Base-by-base conservation (phyloP, 768 basidiomycete genomes). In the Tulasnella sp. region DNA sequence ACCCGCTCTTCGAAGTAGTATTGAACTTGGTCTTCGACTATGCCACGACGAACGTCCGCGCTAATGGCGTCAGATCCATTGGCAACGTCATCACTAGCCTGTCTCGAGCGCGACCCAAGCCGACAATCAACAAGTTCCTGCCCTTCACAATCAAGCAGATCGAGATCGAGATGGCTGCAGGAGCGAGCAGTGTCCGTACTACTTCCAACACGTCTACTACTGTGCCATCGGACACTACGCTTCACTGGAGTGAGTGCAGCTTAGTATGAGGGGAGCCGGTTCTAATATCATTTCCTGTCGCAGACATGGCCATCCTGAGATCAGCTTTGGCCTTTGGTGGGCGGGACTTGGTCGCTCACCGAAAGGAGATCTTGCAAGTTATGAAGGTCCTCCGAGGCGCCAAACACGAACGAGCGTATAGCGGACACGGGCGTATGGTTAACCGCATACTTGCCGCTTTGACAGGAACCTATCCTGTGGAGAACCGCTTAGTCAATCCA, bases 51-150 rank as follows among this genome's bases (percentile, higher is more conserved):
- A 92, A 91, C 64, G 85, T 86, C 2, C 88, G 90, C 66, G 84
- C 89, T 43, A 97, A 96, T 69, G 82, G 89, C n/a, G 88, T 94
- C 52, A 78, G 85, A 58, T 88, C 91, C 2, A 87, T 96, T 64
- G 89, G 90, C 1, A 88, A 93, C 63, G 80, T 97, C 10, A 80
- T 97, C 38, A 81, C 85, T 17, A 88, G 87, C 64, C 77, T 97
- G 27, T 86, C 92, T 2, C 80, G 88, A 41, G 84, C 85, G 11
- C 77, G 82, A 60, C 85, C 93, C 11, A 77, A 79, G 63, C 82
- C 84, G 73, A 86, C 84, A 0, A 77, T 95, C 61, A 80, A 79
- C 51, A 86, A 82, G 68, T 91, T 97, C 72, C 73, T 94, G 61
- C 83, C 86, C 1, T 80, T 82, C 61, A 94, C 90, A 68, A 74